Evolutionary conservation across 495 filamentous ascomycete genomes (phyloP).

Genomic region (Aspergillus ostianus): DNA sequence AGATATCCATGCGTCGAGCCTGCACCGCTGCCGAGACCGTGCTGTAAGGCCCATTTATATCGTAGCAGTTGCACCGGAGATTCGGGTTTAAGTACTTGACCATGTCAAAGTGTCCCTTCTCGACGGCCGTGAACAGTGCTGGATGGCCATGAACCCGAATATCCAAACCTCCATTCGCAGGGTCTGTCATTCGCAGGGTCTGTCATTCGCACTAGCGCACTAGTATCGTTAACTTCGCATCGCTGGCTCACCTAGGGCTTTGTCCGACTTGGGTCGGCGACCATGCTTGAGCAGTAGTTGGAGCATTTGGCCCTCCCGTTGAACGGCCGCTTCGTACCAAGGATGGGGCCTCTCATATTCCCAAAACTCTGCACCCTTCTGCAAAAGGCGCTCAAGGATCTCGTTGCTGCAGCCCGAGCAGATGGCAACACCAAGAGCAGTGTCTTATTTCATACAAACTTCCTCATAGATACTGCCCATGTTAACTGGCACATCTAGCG

Average conservation of each 20-base stretch:
- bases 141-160: neutral
- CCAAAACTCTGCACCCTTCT: neutral
- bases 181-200: neutral
- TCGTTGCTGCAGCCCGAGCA: neutral
- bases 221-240: neutral
- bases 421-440: neutral
- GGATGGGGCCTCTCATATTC: neutral
- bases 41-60: neutral
- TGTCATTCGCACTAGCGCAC: neutral
- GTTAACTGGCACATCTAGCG: neutral
- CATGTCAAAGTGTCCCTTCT: neutral
- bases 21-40: neutral
- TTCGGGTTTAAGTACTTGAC: neutral
- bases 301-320: neutral
- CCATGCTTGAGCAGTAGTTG: neutral
- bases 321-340: neutral
- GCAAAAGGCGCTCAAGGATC: neutral
- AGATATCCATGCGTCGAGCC: neutral
- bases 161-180: neutral
- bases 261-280: neutral
- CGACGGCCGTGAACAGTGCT: neutral
- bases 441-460: neutral
- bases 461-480: neutral
- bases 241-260: neutral
- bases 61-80: neutral